phyloP scores from a whole-genome alignment of 2,329 filamentous ascomycete genomes.

The Colletotrichum sp. region DNA sequence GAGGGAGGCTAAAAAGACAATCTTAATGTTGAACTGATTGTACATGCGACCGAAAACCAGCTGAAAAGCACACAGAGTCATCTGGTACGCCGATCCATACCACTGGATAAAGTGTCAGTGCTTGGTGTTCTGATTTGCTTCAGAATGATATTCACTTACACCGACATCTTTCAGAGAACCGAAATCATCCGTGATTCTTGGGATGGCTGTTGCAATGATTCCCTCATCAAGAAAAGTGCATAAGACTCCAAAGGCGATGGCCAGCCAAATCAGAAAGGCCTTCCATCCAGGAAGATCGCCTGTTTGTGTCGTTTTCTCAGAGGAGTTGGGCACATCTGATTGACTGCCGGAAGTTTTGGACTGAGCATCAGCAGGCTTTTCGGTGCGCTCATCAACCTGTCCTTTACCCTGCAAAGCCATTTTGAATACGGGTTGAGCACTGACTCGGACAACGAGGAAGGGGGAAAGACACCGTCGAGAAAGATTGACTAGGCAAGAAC shows the following conservation, averaged over 20 bases:
- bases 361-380: background rate
- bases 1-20: constrained; percentile 30
- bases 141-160: constrained; percentile 18
- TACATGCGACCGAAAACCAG: constrained; percentile 35
- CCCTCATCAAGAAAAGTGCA: constrained; percentile 10
- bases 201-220: constrained; percentile 42
- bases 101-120: constrained; percentile 23
- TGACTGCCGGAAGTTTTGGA: background rate
- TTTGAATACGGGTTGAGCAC: background rate
- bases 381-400: background rate
- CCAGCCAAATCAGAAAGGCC: background rate
- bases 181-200: constrained; percentile 37
- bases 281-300: background rate
- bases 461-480: background rate
- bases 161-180: constrained; percentile 47
- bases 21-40: constrained; percentile 32
- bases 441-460: background rate
- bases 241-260: background rate
- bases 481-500: rapidly evolving
- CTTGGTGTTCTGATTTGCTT: background rate
- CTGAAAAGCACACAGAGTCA: constrained; percentile 29
- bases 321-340: background rate
- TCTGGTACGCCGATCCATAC: constrained; percentile 32
- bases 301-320: rapidly evolving
- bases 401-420: background rate